phyloP scores from a whole-genome alignment of 306 rosid genomes.

The barrel medic (Medicago truncatula) region MtrunA17r5.0-ANR NC_053045.1:36246501-36247000 shows the following conservation, averaged over 20 bases:
- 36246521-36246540: no score
- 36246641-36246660: no score
- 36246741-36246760: not conserved
- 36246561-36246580: no score
- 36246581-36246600: no score
- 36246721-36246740: not conserved
- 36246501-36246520: no score
- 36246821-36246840: not conserved
- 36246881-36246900: not conserved
- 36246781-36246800: not conserved
- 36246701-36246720: not conserved
- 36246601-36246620: no score
- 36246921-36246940: not conserved
- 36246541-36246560: no score
- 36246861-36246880: not conserved
- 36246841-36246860: slow-evolving; percentile 5
- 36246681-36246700: not conserved
- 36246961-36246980: not conserved
- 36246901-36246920: not conserved
- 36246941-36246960: not conserved
- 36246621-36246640: no score
- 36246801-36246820: not conserved
- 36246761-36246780: not conserved
- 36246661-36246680: no score
- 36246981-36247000: slow-evolving; percentile 1